A percentile compares a stretch with the other conserved stretches of the same genome.
These are phyloP conservation scores for Tylopilus balloui DNA, from an alignment of 768 basidiomycete species.

Conservation along the genomic window DNA sequence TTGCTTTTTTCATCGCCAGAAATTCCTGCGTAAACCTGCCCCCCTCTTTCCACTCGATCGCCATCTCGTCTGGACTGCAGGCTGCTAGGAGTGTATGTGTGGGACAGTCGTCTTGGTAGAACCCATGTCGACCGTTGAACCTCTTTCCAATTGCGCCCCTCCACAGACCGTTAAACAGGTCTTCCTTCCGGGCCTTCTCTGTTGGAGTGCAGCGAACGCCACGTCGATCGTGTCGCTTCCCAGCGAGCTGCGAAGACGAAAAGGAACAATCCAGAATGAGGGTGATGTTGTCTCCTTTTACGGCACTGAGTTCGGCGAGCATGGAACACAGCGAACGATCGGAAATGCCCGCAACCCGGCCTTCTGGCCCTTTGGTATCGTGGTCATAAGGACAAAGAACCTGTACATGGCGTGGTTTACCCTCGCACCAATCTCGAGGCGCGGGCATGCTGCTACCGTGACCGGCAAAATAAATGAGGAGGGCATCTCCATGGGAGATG, in stretches of 20 bases:
- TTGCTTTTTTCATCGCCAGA: constrained; percentile 40
- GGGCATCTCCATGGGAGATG: constrained; percentile 58
- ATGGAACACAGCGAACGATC: constrained; percentile 63
- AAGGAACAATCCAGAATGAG: constrained; percentile 66
- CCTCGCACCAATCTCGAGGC: constrained; percentile 58
- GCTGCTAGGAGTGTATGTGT: constrained; percentile 57
- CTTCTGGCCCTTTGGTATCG: constrained; percentile 44
- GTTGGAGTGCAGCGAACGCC: constrained; percentile 59
- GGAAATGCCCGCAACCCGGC: constrained; percentile 57
- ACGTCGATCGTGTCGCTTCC: constrained; percentile 41
- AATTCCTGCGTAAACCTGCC: constrained; percentile 59
- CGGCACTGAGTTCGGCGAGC: constrained; percentile 49
- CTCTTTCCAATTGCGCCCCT: constrained; percentile 37
- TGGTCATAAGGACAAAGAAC: constrained; percentile 66
- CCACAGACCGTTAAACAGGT: constrained; percentile 57
- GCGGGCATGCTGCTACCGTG: constrained; percentile 57
- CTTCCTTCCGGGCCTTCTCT: constrained; percentile 47
- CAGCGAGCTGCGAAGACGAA: constrained; percentile 38
- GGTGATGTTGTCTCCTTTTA: constrained; percentile 68
- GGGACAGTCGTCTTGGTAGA: constrained; percentile 38
- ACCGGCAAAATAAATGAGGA: constrained; percentile 71
- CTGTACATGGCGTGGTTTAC: constrained; percentile 42
- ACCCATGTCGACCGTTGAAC: constrained; percentile 38
- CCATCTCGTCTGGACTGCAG: constrained; percentile 49
- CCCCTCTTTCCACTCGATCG: constrained; percentile 58